Evolutionary conservation across 257 asterid species (phyloP).

Genomic region (Orobanche coerulescens): DNA sequence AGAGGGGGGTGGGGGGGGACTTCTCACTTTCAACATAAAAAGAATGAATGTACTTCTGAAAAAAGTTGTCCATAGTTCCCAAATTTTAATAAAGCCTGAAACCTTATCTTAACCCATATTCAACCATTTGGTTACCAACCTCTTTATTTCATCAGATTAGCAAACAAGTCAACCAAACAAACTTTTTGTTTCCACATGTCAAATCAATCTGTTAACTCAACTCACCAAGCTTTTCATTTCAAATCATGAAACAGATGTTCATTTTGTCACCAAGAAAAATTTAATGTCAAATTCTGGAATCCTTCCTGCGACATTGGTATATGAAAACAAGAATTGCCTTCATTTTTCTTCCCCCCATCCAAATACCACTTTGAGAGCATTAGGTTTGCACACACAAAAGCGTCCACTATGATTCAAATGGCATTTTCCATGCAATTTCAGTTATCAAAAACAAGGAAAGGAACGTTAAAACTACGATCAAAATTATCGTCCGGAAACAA

Average conservation of each 20-base stretch:
- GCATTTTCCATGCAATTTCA: not conserved
- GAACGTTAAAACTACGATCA: not conserved
- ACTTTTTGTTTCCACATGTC: not conserved
- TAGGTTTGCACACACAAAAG: not conserved
- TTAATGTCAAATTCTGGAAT: too few relatives aligned
- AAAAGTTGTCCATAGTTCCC: not conserved
- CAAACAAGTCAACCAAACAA: not conserved
- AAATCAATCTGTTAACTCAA: not conserved
- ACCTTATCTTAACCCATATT: not conserved
- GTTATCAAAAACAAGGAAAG: not conserved
- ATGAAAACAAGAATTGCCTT: too few relatives aligned
- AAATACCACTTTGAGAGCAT: too few relatives aligned
- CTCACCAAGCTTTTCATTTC: too few relatives aligned
- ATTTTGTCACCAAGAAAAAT: too few relatives aligned
- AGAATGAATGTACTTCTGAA: not conserved
- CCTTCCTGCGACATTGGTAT: too few relatives aligned
- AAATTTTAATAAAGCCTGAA: not conserved
- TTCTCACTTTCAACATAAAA: not conserved
- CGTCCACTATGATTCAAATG: not conserved
- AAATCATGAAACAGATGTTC: too few relatives aligned
- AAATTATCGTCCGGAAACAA: not conserved
- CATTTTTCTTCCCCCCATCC: too few relatives aligned
- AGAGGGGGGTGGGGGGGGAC: too few relatives aligned
- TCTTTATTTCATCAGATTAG: not conserved
- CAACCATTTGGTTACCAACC: not conserved